Base-by-base conservation (phyloP, 192 early-diverging fungal species). In the Geosiphon pyriformis region DNA sequence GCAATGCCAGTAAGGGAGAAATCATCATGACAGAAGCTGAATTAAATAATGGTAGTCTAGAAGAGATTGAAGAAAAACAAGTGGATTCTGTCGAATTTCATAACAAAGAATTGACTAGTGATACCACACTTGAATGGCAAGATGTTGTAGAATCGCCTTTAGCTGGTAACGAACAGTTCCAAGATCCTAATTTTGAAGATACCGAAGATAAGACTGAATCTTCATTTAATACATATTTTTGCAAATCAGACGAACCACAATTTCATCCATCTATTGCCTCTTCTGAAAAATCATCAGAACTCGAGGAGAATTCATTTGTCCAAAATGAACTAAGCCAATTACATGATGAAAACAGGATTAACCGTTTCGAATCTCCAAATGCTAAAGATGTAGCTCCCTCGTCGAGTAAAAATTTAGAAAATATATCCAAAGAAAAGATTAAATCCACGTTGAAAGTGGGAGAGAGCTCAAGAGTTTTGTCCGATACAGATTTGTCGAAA, bases 261-360 rank as follows among this genome's bases (percentile, higher is more conserved):
- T 10, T 42, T 42, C 7, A 10, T 42, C 6, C 37, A 10, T 15
- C 37, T 42, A 42, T 15, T 42, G 37, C 6, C 22, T 64, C 34
- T 52, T 51, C 61, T 23, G 23, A 49, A 25, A 31, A 64, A 34
- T 53, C 49, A 64, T 48, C 35, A n/a, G 49, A 61, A 61, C 32
- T 17, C 4, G 37, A 61, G 30, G 42, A 1, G 17, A 6, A 46
- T 61, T 15, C 60, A n/a, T 48, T 48, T n/a, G n/a, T n/a, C n/a
- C n/a, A n/a, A n/a, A n/a, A n/a, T n/a, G n/a, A n/a, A n/a, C n/a
- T n/a, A n/a, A n/a, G n/a, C n/a, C n/a, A n/a, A n/a, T n/a, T n/a
- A n/a, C n/a, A n/a, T n/a, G n/a, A n/a, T n/a, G n/a, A n/a, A n/a
- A n/a, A n/a, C n/a, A n/a, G n/a, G n/a, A n/a, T n/a, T n/a, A n/a